phyloP scores from a whole-genome alignment of 108 stramenopile species.

The Fragilariopsis cylindrus region DNA sequence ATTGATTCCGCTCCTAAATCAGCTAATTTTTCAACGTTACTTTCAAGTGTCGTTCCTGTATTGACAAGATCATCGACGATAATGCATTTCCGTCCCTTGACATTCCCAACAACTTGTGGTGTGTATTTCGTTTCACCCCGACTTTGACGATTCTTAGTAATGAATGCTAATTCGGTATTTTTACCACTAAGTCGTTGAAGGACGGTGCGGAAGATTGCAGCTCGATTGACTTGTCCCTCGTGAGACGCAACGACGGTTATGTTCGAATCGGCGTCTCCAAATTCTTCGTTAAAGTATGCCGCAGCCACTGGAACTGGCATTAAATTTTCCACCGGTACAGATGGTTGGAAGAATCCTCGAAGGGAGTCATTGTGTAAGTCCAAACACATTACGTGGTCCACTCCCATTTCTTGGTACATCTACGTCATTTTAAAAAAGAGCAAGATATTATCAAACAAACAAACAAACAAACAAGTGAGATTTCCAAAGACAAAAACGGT shows the following conservation, averaged over 20 bases:
- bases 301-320: slow-evolving; percentile 87
- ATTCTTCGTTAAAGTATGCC: slow-evolving; percentile 88
- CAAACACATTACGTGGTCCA: slow-evolving; percentile 84
- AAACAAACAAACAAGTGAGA: too few species aligned
- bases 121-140: slow-evolving; percentile 45
- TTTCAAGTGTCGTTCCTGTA: slow-evolving; percentile 73
- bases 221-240: slow-evolving; percentile 84
- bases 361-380: slow-evolving; percentile 79
- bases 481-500: too few species aligned
- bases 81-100: slow-evolving; percentile 78
- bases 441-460: too few species aligned
- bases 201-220: slow-evolving; percentile 76
- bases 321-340: slow-evolving; percentile 80
- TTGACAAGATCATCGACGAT: slow-evolving; percentile 90
- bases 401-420: slow-evolving; percentile 85
- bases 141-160: slow-evolving; percentile 58
- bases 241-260: slow-evolving; percentile 84
- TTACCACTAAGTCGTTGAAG: slow-evolving; percentile 71
- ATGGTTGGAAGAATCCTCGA: slow-evolving; percentile 75
- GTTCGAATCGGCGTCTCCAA: slow-evolving; percentile 40
- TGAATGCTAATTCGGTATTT: slow-evolving; percentile 76
- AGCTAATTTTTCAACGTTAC: slow-evolving; percentile 54
- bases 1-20: slow-evolving; percentile 68
- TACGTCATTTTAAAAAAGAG: not conserved
- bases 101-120: slow-evolving; percentile 71